Evolutionary conservation across 345 rosid species (phyloP).

Genomic region (Conringia planisiliqua): DNA sequence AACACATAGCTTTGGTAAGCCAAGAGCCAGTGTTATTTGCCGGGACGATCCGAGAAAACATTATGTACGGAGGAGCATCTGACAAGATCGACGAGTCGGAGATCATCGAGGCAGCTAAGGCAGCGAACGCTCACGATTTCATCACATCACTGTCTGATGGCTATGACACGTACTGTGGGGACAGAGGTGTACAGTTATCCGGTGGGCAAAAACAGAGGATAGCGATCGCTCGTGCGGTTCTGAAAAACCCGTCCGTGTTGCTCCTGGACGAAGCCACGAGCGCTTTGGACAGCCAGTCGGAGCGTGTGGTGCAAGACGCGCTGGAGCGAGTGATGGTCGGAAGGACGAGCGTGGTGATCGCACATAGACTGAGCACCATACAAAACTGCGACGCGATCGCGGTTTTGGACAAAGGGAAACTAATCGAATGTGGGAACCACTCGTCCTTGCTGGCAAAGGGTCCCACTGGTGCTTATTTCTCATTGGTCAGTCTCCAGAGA

Average conservation of each 20-base stretch:
- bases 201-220: conserved; percentile 62
- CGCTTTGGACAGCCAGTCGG: conserved; percentile 3
- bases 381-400: conserved; percentile 48
- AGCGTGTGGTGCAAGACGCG: not conserved
- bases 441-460: conserved; percentile 50
- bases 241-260: conserved; percentile 43
- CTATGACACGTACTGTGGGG: conserved; percentile 54
- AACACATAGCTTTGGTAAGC: conserved; percentile 62
- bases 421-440: conserved; percentile 61
- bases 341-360: not conserved
- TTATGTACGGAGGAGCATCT: conserved; percentile 41
- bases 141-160: conserved; percentile 45
- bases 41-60: conserved; percentile 61
- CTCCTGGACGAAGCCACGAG: not conserved
- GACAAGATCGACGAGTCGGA: conserved; percentile 39
- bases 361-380: not conserved
- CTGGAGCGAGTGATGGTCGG: not conserved
- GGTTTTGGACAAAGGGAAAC: conserved; percentile 45
- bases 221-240: conserved; percentile 58
- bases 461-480: conserved; percentile 46
- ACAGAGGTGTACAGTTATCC: conserved; percentile 47
- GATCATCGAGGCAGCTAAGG: conserved; percentile 39
- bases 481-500: conserved; percentile 49
- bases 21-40: conserved; percentile 65
- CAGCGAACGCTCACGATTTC: conserved; percentile 73